A percentile compares a stretch with the other conserved stretches of the same genome.
These are phyloP conservation scores for Arxiozyma bovina DNA, from an alignment of 1,139 yeast genomes.

Conservation along the genomic window DNA sequence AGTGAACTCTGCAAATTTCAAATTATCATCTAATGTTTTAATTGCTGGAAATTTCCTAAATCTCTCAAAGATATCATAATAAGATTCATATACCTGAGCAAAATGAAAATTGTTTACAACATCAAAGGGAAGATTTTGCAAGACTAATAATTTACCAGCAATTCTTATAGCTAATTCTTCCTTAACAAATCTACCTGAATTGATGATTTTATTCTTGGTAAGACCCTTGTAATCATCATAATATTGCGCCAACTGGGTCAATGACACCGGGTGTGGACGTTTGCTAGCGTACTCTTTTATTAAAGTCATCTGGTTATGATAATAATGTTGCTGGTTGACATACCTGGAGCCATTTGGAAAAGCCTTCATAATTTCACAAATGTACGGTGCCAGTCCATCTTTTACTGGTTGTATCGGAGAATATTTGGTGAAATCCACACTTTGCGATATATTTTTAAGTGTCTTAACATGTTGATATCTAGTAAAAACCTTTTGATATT, in stretches of 20 bases:
- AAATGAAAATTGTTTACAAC: conserved; percentile 79
- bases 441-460: conserved; percentile 21
- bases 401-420: conserved; percentile 26
- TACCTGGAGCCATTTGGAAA: conserved; percentile 30
- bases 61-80: conserved; percentile 77
- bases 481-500: not conserved
- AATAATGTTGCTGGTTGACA: conserved; percentile 60
- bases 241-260: conserved; percentile 80
- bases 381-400: conserved; percentile 28
- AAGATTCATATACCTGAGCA: conserved; percentile 80
- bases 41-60: conserved; percentile 67
- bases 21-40: conserved; percentile 62
- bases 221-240: conserved; percentile 52
- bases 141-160: conserved; percentile 67
- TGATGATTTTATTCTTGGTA: conserved; percentile 67
- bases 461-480: conserved; percentile 13
- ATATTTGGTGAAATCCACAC: conserved; percentile 29
- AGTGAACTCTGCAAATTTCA: conserved; percentile 55
- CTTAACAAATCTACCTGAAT: conserved; percentile 81
- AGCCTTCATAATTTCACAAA: conserved; percentile 26
- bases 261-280: conserved; percentile 79
- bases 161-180: conserved; percentile 76
- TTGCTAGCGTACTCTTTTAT: conserved; percentile 56
- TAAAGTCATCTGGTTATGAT: conserved; percentile 59
- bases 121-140: conserved; percentile 76